phyloP scores from a whole-genome alignment of 352 stramenopile species.

The Phytophthora capsici region DNA sequence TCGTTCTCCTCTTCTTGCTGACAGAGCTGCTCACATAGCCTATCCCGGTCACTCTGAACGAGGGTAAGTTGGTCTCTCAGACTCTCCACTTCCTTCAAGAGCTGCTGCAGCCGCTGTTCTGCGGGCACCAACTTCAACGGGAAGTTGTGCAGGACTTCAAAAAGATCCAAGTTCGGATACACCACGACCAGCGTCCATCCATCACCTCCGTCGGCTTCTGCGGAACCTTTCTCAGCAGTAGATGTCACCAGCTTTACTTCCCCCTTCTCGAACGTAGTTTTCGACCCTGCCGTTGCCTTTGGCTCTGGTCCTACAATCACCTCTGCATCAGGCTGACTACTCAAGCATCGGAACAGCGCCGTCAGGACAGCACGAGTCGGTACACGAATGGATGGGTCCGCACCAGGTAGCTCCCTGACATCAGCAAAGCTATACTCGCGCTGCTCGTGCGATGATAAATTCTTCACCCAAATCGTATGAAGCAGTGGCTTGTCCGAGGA shows the following conservation, averaged over 20 bases:
- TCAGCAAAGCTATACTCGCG: conserved; percentile 38
- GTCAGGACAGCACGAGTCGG: conserved; percentile 37
- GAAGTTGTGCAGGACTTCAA: conserved; percentile 40
- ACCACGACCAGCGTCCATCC: conserved; percentile 35
- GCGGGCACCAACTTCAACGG: conserved; percentile 34
- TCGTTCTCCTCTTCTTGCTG: conserved; percentile 34
- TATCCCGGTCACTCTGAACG: conserved; percentile 24
- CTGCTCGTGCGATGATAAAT: conserved; percentile 34
- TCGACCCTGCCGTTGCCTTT: conserved; percentile 25
- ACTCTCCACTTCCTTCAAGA: conserved; percentile 22
- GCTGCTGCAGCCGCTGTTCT: conserved; percentile 12
- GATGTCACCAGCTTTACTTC: conserved; percentile 37
- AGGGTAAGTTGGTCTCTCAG: conserved; percentile 16
- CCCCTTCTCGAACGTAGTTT: conserved; percentile 33
- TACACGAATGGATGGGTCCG: conserved; percentile 15
- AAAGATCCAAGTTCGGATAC: conserved; percentile 51
- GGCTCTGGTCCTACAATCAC: conserved; percentile 28
- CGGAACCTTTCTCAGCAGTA: conserved; percentile 21
- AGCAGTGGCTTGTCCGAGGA: conserved; percentile 24
- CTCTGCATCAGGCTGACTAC: conserved; percentile 19
- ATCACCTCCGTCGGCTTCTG: conserved; percentile 1
- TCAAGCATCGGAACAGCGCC: conserved; percentile 40
- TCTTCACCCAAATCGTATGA: conserved; percentile 41
- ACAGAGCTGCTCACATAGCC: conserved; percentile 28
- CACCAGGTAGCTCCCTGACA: conserved; percentile 31